Evolutionary conservation across 2,329 filamentous ascomycete species (phyloP), one percentile per base, ranked within the genome.

Genomic region (Penicillium sp.): DNA sequence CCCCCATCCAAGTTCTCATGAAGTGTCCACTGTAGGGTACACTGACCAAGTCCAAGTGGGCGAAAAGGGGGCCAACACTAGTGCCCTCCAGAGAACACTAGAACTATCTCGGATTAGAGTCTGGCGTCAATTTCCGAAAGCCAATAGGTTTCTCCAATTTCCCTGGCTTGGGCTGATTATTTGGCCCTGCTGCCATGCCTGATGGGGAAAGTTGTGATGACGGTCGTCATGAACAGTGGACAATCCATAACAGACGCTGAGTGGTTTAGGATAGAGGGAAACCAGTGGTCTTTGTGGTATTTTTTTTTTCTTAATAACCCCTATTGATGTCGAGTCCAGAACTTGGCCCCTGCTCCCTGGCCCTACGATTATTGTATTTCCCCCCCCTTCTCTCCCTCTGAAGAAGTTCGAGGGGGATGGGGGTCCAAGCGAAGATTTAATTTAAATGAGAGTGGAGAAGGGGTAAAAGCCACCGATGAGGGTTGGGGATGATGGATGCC

Each of bases 31-130:
- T 1, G 19, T 37, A 52, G 45, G 26, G 45, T n/a, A 22, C 38
- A 30, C 10, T 45, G n/a, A 45, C 22, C 26, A 33, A 33, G 16
- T 30, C 4, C 13, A 19, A 6, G 28, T 55, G 58, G 51, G 60
- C 8, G 11, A 33, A 59, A 59, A 51, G 10, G 26, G 57, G 57
- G 52, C 43, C 35, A 40, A 28, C 57, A 37, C 57, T 55, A 55
- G 35, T 48, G 11, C 11, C 8, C 30, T 33, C 30, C 14, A 16
- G 22, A 14, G 16, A 45, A 40, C 58, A 40, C 61, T 63, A 63
- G 51, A 26, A 33, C 61, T 45, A n/a, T 28, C 54, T 33, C 26
- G 61, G 61, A 33, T 35, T 63, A 63, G 61, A 53, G 46, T 60
- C 45, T 26, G 38, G 28, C n/a, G 22, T 2, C 14, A 19, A 52